These are phyloP conservation scores for Starmera pachycereana DNA, from an alignment of 805 yeast genomes.

Conservation along the genomic window DNA sequence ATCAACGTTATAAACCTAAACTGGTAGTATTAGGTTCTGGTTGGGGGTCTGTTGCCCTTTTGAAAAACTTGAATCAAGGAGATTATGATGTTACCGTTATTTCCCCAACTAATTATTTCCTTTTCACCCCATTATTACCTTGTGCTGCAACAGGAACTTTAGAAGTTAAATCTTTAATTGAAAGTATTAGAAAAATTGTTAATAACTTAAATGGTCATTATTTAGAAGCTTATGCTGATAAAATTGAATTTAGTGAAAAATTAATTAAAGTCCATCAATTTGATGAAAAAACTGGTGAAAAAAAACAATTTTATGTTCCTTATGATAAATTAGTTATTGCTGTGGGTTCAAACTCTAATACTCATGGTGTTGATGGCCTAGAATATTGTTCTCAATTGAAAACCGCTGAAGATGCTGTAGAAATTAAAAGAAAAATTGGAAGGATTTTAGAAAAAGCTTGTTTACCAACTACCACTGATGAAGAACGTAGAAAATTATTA, in stretches of 20 bases:
- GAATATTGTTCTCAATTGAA: slow-evolving; percentile 51
- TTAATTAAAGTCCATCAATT: slow-evolving; percentile 44
- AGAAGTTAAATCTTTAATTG: slow-evolving; percentile 53
- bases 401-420: slow-evolving; percentile 56
- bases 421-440: slow-evolving; percentile 44
- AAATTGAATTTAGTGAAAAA: slow-evolving; percentile 44
- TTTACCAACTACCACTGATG: slow-evolving; percentile 53
- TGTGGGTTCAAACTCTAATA: slow-evolving; percentile 58
- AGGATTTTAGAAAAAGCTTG: slow-evolving; percentile 50
- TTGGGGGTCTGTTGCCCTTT: slow-evolving; percentile 58
- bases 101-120: slow-evolving; percentile 59
- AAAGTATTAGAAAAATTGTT: slow-evolving; percentile 51
- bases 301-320: slow-evolving; percentile 47
- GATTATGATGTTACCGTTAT: slow-evolving; percentile 57
- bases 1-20: slow-evolving; percentile 38
- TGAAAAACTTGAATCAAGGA: slow-evolving; percentile 39
- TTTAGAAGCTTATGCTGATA: slow-evolving; percentile 51
- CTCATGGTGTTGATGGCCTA: slow-evolving; percentile 65
- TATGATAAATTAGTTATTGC: slow-evolving; percentile 61
- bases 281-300: slow-evolving; percentile 30
- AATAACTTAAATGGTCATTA: slow-evolving; percentile 46
- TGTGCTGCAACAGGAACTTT: slow-evolving; percentile 64
- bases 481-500: slow-evolving; percentile 48
- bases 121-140: slow-evolving; percentile 62
- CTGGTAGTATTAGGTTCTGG: slow-evolving; percentile 59